phyloP scores from a whole-genome alignment of 257 asterid genomes.

The Ballota nigra region DNA sequence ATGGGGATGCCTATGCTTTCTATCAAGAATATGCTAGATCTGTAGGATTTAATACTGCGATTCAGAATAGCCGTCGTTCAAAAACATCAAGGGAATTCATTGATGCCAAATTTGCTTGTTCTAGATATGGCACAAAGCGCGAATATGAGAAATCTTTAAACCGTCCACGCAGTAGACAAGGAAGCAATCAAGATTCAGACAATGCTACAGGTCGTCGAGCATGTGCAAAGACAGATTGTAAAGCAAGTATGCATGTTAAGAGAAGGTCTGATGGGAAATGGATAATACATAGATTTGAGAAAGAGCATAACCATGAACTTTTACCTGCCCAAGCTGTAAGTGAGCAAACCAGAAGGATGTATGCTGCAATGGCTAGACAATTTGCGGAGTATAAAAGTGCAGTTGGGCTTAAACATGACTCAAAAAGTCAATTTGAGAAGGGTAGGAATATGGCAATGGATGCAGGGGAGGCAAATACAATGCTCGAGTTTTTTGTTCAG shows the following conservation, averaged over 20 bases:
- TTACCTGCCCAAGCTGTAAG: conserved; percentile 94
- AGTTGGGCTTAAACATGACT: conserved; percentile 69
- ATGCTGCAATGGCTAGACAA: conserved; percentile 91
- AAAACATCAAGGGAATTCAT: conserved; percentile 89
- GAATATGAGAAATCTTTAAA: conserved; percentile 80
- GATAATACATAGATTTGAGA: conserved; percentile 92
- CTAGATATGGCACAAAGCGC: conserved; percentile 94
- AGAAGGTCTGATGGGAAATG: conserved; percentile 90
- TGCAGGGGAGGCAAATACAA: conserved; percentile 45
- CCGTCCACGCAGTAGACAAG: conserved; percentile 88
- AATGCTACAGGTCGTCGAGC: conserved; percentile 88
- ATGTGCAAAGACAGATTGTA: conserved; percentile 94
- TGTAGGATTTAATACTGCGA: conserved; percentile 85
- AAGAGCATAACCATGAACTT: conserved; percentile 91
- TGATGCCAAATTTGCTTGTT: conserved; percentile 95
- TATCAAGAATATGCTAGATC: conserved; percentile 97
- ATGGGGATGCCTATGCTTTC: conserved; percentile 88
- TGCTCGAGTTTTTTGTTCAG: conserved; percentile 70
- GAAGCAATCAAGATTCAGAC: conserved; percentile 74
- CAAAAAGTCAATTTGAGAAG: conserved; percentile 70
- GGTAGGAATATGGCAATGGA: conserved; percentile 63
- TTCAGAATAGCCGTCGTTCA: conserved; percentile 92
- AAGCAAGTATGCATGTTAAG: conserved; percentile 99
- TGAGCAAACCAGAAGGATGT: conserved; percentile 91
- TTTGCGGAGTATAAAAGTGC: conserved; percentile 92